Base-by-base conservation (phyloP, 2,329 filamentous ascomycete species). In the Cercospora sp. region DNA sequence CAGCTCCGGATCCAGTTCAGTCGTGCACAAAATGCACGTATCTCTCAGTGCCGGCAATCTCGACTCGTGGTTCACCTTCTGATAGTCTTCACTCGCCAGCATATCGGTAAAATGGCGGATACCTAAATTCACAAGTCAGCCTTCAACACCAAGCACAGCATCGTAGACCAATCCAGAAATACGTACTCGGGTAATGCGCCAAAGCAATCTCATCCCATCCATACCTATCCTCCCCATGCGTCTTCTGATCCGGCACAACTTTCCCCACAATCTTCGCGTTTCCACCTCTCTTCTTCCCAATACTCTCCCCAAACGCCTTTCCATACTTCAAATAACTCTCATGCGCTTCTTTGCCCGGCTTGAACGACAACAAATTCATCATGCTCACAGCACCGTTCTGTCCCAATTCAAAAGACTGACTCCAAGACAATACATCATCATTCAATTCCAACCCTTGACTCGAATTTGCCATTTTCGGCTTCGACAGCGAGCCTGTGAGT, bases 151-250 rank as follows among this genome's bases (percentile, higher is more conserved):
- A 58, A 16, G 28, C 20, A 53, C 48, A 53, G 2, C 10, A 28
- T 53, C 48, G 13, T 23, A 28, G 10, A 7, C 48, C 5, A 89
- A 87, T 13, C 2, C 23, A 30, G 9, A 16, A 4, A n/a, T 68
- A 77, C 70, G 89, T 84, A 61, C 83, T 87, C 3, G 88, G 87
- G 77, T 90, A 90, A 79, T 89, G 87, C 65, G 88, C 88, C 53
- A 90, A 80, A 0, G 88, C 87, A 69, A 90, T 82, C 77, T 90
- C 88, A 75, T 90, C 85, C 88, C 88, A 90, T 63, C 75, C 73
- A 20, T 64, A 71, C 57, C 63, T 53, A 63, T 76, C 73, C 64
- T 75, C 72, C 5, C 71, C 69, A 12, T 58, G 51, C 18, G 75
- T 75, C 1, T 71, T 71, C 28, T 73, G 72, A 75, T 78, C 78